phyloP scores from a whole-genome alignment of 495 filamentous ascomycete genomes.

The Letharia columbiana region DNA sequence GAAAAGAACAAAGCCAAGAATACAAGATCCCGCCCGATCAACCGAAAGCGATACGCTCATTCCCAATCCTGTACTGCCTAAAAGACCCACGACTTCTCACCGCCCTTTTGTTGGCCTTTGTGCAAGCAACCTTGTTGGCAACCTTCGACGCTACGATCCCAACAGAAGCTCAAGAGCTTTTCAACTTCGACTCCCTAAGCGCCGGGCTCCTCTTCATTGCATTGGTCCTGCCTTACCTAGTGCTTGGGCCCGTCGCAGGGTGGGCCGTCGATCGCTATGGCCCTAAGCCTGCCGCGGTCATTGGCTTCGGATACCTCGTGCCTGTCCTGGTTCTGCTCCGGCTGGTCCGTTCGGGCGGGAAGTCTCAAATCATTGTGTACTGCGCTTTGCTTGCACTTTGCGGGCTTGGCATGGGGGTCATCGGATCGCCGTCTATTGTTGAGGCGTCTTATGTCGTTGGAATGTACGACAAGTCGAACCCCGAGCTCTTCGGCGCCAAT shows the following conservation, averaged over 20 bases:
- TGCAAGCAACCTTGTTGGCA: slow-evolving; percentile 43
- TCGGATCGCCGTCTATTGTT: slow-evolving; percentile 40
- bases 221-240: slow-evolving; percentile 39
- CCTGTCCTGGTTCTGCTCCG: slow-evolving; percentile 42
- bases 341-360: slow-evolving; percentile 33
- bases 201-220: slow-evolving; percentile 48
- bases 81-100: slow-evolving; percentile 37
- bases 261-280: slow-evolving; percentile 45
- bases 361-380: slow-evolving; percentile 35
- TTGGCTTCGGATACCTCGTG: slow-evolving; percentile 42
- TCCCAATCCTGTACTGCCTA: slow-evolving; percentile 43
- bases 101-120: slow-evolving; percentile 39
- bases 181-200: slow-evolving; percentile 44
- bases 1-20: slow-evolving; percentile 27
- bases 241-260: slow-evolving; percentile 44
- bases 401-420: slow-evolving; percentile 41
- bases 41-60: slow-evolving; percentile 28
- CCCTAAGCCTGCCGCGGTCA: slow-evolving; percentile 37
- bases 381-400: slow-evolving; percentile 40
- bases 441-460: slow-evolving; percentile 32
- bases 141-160: slow-evolving; percentile 51
- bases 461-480: slow-evolving; percentile 34
- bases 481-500: slow-evolving; percentile 35
- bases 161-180: slow-evolving; percentile 42
- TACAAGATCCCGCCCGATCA: slow-evolving; percentile 35